Evolutionary conservation across 139 green algal species (phyloP), one percentile per base, ranked within the genome.

Genomic region (Astrephomene gubernaculifera): DNA sequence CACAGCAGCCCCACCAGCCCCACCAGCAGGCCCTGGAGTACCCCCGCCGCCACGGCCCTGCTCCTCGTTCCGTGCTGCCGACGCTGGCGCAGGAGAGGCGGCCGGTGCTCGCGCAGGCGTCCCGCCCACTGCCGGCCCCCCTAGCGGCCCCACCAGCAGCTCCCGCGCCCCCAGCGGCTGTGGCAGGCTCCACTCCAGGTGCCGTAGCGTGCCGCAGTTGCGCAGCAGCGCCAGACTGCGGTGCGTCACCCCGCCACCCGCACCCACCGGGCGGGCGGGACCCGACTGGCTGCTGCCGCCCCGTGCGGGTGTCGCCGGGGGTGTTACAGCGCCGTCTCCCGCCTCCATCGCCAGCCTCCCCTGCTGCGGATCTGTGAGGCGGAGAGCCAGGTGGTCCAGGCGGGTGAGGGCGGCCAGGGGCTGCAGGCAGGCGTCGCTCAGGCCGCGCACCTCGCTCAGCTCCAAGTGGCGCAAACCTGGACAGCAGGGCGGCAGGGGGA

Each of bases 131-230:
- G 49, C 49, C n/a, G n/a, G n/a, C n/a, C n/a, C 57, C 22, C 60
- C 29, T n/a, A 10, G 12, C 22, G 71, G 57, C 54, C 4, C 27
- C 2, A 29, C 4, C 8, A 82, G 39, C 27, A 72, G 27, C 0
- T 12, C 14, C 29, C 4, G 4, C 19, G 27, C 27, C 19, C n/a
- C 17, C 75, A 83, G 17, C 12, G 60, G 76, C 41, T 63, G 41
- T 10, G 60, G 17, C 41, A 83, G 31, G 61, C 61, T 74, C 76
- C 76, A 83, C 76, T 83, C 76, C 41, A 85, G 64, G 64, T 85
- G 79, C 33, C 79, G 64, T 24, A 85, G 64, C 44, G 44, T 54
- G 27, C 9, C 27, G 22, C 35, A 44, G 44, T 69, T 67, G 22
- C 79, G 45, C 33, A 85, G 79, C 31, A 29, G 33, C 7, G 25